Conservation (phyloP, 768 basidiomycete species). For the Solioccasus polychromus region DNA sequence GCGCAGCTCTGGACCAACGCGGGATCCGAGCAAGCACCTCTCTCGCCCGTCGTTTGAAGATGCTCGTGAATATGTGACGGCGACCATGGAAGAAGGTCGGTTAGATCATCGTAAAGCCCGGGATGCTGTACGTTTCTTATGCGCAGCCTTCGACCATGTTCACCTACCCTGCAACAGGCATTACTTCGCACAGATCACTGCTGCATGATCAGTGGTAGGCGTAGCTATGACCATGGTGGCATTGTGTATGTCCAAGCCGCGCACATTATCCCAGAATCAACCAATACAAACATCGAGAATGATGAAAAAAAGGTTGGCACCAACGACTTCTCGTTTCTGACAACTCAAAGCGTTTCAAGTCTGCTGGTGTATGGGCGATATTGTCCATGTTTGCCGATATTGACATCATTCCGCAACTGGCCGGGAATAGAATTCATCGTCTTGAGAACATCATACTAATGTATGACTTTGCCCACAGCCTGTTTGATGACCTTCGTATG, state of each 20-base stretch:
- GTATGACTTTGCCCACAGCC: accelerated
- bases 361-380: neutral
- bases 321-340: too few relatives aligned
- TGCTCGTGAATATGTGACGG: neutral
- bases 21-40: neutral
- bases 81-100: neutral
- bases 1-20: neutral
- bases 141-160: too few relatives aligned
- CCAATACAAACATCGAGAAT: neutral
- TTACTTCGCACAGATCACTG: neutral
- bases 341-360: too few relatives aligned
- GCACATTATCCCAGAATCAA: constrained; percentile 1
- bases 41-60: constrained; percentile 1
- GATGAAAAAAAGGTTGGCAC: neutral
- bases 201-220: neutral
- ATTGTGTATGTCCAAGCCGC: neutral
- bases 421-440: neutral
- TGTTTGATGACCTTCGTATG: neutral
- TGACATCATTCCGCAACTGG: neutral
- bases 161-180: neutral
- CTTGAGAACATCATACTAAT: neutral
- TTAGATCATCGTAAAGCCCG: neutral
- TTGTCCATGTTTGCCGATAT: neutral
- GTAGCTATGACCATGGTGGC: neutral
- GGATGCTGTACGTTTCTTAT: neutral